These are phyloP conservation scores for Cystobasidiaceae sp. DNA, from an alignment of 1,284 basidiomycete species.

Conservation along the genomic window DNA sequence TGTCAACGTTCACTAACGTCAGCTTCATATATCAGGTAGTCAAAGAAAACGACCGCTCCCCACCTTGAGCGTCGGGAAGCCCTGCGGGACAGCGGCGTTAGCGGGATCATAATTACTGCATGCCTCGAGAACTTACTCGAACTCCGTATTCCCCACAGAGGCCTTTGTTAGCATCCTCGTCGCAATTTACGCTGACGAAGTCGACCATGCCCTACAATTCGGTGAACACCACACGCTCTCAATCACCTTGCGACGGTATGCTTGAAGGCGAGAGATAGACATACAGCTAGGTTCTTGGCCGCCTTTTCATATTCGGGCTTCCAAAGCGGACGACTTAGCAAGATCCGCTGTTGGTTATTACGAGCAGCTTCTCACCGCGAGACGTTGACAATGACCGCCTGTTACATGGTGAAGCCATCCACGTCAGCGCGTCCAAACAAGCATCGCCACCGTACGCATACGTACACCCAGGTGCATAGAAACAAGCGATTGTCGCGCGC, in stretches of 20 bases:
- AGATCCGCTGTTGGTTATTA: constrained; percentile 41
- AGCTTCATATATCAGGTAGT: too few relatives aligned
- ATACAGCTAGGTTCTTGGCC: constrained; percentile 42
- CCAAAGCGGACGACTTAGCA: neutral
- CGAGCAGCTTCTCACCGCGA: neutral
- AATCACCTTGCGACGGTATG: too few relatives aligned
- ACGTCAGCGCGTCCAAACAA: neutral
- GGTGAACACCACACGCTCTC: too few relatives aligned
- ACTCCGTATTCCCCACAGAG: constrained; percentile 46
- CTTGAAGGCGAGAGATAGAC: too few relatives aligned
- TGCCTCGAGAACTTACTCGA: constrained; percentile 44
- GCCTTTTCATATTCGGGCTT: constrained; percentile 46
- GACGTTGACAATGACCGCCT: constrained; percentile 23
- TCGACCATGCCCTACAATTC: constrained; percentile 47
- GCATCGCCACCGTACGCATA: neutral
- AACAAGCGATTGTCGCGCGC: constrained; percentile 44
- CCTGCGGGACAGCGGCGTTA: constrained; percentile 16
- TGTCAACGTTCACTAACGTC: too few relatives aligned
- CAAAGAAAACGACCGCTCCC: neutral
- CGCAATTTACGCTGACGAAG: constrained; percentile 48
- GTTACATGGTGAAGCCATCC: neutral
- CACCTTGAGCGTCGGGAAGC: constrained; percentile 48
- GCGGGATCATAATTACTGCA: too few relatives aligned
- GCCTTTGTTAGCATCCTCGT: constrained; percentile 45
- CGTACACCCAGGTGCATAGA: constrained; percentile 48